Evolutionary conservation across 306 rosid species (phyloP), one percentile per base, ranked within the genome.

Genomic region (Medicago arabica): DNA sequence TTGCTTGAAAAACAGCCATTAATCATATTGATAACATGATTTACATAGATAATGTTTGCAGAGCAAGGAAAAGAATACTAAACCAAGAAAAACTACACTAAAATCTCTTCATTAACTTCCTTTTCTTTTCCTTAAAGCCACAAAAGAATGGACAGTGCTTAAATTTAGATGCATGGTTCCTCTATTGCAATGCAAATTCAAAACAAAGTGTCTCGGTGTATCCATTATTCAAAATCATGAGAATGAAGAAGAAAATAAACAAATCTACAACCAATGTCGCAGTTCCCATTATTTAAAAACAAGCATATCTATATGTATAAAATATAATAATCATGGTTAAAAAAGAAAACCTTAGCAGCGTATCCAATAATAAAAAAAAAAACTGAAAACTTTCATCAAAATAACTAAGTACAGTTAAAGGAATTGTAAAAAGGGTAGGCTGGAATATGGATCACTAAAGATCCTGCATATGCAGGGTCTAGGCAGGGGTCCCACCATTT

Each of bases 1-100:
- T 63, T 67, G 47, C 47, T 66, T 69, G 16, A 62, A 65, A 60
- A 67, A 28, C 64, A 47, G 10, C 61, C 53, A 38, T 44, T 31
- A 54, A 5, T 54, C 23, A 74, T 36, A 8, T 69, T 3, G 34
- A 44, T 66, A 47, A 74, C 25, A 55, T 44, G 18, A 64, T 19
- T 25, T 25, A 25, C 28, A 31, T 31, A 31, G 36, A 31, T 31
- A 21, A 58, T 78, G 65, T 19, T 51, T 15, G 21, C 44, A 54
- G 50, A 68, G 60, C 69, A 68, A 51, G 6, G 12, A 1, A 25
- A 25, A 25, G 28, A 50, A 62, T 0, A 41, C 11, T 44, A 50
- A 49, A 31, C 2, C 40, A 57, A 18, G 36, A 31, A 74, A 34
- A 69, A 80, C 68, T 51, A 47, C 15, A 59, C 28, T 67, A 25